Conservation (phyloP, 768 basidiomycete genomes). For the Lactarius evosmus region DNA sequence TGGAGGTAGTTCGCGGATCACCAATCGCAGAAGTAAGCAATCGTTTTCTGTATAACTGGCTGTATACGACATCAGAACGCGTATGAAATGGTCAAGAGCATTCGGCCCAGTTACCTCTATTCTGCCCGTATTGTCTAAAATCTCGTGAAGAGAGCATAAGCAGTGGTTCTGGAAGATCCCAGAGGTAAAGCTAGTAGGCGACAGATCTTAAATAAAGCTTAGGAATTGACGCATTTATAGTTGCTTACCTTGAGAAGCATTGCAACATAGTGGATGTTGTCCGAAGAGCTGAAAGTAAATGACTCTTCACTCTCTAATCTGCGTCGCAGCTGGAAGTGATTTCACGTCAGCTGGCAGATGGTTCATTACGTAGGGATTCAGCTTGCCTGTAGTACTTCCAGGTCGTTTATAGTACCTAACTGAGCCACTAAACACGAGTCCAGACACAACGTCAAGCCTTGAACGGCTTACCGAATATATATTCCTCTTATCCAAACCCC, state of each 20-base stretch:
- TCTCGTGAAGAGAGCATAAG: slow-evolving; percentile 80
- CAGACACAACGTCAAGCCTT: neutral
- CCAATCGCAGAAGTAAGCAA: slow-evolving; percentile 71
- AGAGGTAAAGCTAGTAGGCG: slow-evolving; percentile 63
- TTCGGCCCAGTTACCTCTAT: slow-evolving; percentile 49
- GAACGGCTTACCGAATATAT: slow-evolving; percentile 62
- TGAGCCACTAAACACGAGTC: slow-evolving; percentile 14
- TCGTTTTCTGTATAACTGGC: slow-evolving; percentile 68
- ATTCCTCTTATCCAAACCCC: slow-evolving; percentile 75
- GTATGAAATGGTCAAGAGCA: neutral
- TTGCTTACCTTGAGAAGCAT: slow-evolving; percentile 74
- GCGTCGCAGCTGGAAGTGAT: slow-evolving; percentile 60
- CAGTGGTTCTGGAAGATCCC: slow-evolving; percentile 88
- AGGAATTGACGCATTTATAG: neutral
- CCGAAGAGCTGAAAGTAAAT: slow-evolving; percentile 68
- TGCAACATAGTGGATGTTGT: slow-evolving; percentile 81
- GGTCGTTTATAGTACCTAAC: slow-evolving; percentile 76
- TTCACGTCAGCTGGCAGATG: slow-evolving; percentile 12
- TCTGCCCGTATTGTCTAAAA: slow-evolving; percentile 75
- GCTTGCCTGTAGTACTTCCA: slow-evolving; percentile 74
- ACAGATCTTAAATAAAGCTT: neutral
- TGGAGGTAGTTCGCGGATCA: slow-evolving; percentile 79
- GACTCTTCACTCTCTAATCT: slow-evolving; percentile 79
- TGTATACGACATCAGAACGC: slow-evolving; percentile 32
- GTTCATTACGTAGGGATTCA: neutral